These are phyloP conservation scores for Singerocomus rubriflavus DNA, from an alignment of 1,284 basidiomycete genomes.

Conservation along the genomic window DNA sequence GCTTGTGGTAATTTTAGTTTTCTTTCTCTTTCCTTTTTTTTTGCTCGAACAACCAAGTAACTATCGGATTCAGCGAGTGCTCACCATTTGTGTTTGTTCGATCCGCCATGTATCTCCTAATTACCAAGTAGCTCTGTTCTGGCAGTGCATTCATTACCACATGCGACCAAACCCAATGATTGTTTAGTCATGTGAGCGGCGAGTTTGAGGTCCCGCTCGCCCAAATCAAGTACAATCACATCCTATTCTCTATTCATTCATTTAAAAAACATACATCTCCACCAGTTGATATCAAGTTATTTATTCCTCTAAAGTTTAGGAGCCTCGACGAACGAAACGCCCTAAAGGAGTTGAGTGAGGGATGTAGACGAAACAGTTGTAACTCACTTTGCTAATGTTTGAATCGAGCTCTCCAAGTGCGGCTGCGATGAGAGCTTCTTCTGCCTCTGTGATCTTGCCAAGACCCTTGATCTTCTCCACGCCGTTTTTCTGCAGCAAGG, in stretches of 20 bases:
- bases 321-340: constrained; percentile 35
- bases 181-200: no score
- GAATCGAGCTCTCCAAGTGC: constrained; percentile 77
- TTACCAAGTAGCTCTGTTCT: constrained; percentile 12
- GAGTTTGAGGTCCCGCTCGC: background rate
- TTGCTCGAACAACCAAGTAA: constrained; percentile 9
- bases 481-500: constrained; percentile 58
- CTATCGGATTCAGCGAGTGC: constrained; percentile 16
- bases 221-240: background rate
- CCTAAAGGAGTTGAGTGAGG: constrained; percentile 25
- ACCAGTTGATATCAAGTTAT: background rate
- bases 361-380: background rate
- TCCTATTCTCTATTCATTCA: constrained; percentile 2
- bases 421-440: constrained; percentile 73
- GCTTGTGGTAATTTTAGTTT: constrained; percentile 28
- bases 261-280: constrained; percentile 8
- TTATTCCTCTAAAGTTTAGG: constrained; percentile 35
- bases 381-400: constrained; percentile 75
- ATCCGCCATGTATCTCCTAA: constrained; percentile 25
- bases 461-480: constrained; percentile 79
- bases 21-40: background rate
- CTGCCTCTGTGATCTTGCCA: constrained; percentile 69
- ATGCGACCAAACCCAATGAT: background rate
- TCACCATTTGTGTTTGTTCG: constrained; percentile 1
- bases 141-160: background rate